Evolutionary conservation across 352 stramenopile species (phyloP), one percentile per base, ranked within the genome.

Genomic region (Globisporangium radiosum): DNA sequence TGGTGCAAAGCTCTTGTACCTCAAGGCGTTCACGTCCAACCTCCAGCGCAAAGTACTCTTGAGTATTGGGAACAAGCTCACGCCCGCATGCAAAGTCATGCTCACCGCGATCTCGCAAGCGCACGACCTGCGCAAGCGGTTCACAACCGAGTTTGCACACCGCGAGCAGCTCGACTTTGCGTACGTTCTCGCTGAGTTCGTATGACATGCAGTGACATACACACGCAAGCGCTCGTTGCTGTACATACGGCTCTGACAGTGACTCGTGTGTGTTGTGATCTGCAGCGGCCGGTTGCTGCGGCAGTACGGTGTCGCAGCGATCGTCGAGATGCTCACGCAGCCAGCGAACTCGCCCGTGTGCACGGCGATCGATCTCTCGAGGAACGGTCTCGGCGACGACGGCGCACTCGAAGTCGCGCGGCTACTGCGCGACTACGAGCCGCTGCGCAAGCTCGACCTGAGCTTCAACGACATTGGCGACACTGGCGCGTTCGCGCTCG

Each of bases 391-490:
- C 8, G 78, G 78, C 5, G 76, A 89, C 40, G 76, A 87, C 57
- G 78, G 81, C 13, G 81, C 77, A 15, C 39, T 69, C 4, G 65
- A 70, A 17, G 64, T 87, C 17, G 78, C 77, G 1, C 63, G 57
- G 45, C 54, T 88, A 2, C 51, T 92, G 5, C 47, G 59, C 4
- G 25, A 53, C 0, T 82, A 81, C 49, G 19, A 64, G 2, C 59
- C 14, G 1, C 62, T 92, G 3, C 63, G 68, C 37, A 70, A 73
- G 8, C 61, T 92, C 7, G 73, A 90, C 44, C n/a, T 92, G 25
- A 88, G 81, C 59, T 81, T 85, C 59, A 92, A 92, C 56, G 75
- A 81, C 55, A 88, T 92, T 59, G 75, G 77, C 1, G 75, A 92
- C 57, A 45, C 53, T 17, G 81, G 81, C 9, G 73, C 70, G 1